Evolutionary conservation across 208 protist species (phyloP).

Genomic region (Crithidia acanthocephali): DNA sequence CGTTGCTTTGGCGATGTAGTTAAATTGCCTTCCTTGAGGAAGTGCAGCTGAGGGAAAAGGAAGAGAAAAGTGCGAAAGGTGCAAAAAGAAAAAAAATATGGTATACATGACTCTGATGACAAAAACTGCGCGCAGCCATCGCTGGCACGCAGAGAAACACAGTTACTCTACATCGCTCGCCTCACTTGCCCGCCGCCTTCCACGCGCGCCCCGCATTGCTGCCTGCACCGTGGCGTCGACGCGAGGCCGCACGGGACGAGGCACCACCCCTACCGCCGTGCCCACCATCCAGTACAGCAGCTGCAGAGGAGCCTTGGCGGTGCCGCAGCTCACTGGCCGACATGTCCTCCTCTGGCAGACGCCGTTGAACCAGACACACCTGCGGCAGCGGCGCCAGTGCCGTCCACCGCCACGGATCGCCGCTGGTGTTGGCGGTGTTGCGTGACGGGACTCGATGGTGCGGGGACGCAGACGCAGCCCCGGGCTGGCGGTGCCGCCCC

Average conservation of each 20-base stretch:
- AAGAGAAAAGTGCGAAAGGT: slow-evolving; percentile 10
- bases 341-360: slow-evolving; percentile 30
- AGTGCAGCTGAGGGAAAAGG: slow-evolving; percentile 6
- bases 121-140: not conserved
- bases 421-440: not conserved
- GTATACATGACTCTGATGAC: not conserved
- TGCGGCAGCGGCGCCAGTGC: slow-evolving; percentile 51
- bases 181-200: slow-evolving; percentile 11
- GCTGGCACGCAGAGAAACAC: not conserved
- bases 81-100: not conserved
- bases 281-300: too few species aligned
- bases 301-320: not conserved
- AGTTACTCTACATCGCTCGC: not conserved
- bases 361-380: slow-evolving; percentile 70
- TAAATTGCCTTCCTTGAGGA: too few species aligned
- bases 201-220: not conserved
- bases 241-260: not conserved
- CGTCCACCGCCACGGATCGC: slow-evolving; percentile 35
- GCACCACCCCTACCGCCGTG: too few species aligned
- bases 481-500: not conserved
- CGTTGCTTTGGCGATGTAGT: too few species aligned
- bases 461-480: not conserved
- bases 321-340: slow-evolving; percentile 18
- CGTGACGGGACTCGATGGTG: not conserved
- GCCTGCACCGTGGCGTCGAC: not conserved